phyloP scores from a whole-genome alignment of 345 rosid genomes.

The Eucalyptus pauciflora region DNA sequence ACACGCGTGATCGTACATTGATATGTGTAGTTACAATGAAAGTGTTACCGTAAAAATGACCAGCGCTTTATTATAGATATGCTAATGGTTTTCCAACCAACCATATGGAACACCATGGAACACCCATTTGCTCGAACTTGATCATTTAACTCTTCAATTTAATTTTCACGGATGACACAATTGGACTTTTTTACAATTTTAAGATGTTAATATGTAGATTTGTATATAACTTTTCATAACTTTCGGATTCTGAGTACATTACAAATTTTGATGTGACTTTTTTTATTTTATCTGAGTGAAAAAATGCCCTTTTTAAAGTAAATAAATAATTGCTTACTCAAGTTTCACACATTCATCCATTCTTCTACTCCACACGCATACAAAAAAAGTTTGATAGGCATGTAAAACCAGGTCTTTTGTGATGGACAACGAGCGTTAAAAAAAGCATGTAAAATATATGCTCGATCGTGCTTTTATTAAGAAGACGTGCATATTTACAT shows the following conservation, averaged over 20 bases:
- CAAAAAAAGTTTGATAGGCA: not conserved
- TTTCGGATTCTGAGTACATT: not conserved
- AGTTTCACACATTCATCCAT: not conserved
- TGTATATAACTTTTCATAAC: not conserved
- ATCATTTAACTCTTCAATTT: not conserved
- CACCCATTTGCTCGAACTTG: not conserved
- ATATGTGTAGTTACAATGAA: accelerated
- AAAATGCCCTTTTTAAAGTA: not conserved
- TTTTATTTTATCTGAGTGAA: not conserved
- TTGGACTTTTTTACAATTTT: not conserved
- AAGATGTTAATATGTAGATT: not conserved
- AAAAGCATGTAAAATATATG: not conserved
- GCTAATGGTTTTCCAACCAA: not conserved
- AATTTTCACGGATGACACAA: not conserved
- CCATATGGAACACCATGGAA: no score
- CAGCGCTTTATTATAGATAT: no score
- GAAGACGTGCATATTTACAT: not conserved
- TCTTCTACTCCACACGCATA: not conserved
- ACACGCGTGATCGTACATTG: accelerated
- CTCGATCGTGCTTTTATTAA: not conserved
- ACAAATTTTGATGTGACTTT: not conserved
- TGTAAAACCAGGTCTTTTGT: not conserved
- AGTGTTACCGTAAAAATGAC: no score
- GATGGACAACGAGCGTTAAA: not conserved
- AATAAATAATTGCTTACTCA: not conserved